phyloP scores from a whole-genome alignment of 2,329 filamentous ascomycete genomes.

The Alternaria brassicae region DNA sequence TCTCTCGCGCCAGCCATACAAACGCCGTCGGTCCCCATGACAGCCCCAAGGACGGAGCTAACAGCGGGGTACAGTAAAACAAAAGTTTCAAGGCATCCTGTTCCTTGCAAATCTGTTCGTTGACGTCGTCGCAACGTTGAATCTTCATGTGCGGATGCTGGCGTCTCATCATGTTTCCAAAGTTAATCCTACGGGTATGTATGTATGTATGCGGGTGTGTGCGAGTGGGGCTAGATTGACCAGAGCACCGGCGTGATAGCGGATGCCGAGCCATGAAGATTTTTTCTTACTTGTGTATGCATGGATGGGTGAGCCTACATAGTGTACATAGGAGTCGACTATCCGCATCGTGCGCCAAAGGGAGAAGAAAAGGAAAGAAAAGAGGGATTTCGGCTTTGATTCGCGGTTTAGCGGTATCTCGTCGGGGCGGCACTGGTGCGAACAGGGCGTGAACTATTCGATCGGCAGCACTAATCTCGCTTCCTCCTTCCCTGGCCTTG shows the following conservation, averaged over 20 bases:
- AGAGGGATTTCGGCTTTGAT: neutral
- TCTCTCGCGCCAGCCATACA: too few species aligned
- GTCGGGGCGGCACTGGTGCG: slow-evolving; percentile 6
- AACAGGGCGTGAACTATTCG: slow-evolving; percentile 18
- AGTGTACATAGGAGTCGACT: too few species aligned
- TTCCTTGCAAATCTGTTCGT: too few species aligned
- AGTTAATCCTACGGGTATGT: too few species aligned
- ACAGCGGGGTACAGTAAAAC: neutral
- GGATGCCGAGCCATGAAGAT: too few species aligned
- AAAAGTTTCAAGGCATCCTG: neutral
- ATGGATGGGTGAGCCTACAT: too few species aligned
- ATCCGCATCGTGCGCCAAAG: neutral
- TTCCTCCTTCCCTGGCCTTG: neutral
- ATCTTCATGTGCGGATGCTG: neutral
- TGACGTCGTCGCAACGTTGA: too few species aligned
- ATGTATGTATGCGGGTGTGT: too few species aligned
- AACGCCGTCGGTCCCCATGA: too few species aligned
- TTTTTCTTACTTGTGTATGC: too few species aligned
- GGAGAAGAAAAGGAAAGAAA: neutral
- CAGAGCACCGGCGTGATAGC: too few species aligned
- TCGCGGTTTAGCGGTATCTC: neutral
- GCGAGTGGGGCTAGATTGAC: too few species aligned
- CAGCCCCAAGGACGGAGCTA: neutral
- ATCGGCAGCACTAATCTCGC: slow-evolving; percentile 7
- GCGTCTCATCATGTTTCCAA: neutral